Percentiles rank a stretch among this genome's conserved stretches.
phyloP scores from a whole-genome alignment of 306 rosid species.

The Vigna hirtella region DNA sequence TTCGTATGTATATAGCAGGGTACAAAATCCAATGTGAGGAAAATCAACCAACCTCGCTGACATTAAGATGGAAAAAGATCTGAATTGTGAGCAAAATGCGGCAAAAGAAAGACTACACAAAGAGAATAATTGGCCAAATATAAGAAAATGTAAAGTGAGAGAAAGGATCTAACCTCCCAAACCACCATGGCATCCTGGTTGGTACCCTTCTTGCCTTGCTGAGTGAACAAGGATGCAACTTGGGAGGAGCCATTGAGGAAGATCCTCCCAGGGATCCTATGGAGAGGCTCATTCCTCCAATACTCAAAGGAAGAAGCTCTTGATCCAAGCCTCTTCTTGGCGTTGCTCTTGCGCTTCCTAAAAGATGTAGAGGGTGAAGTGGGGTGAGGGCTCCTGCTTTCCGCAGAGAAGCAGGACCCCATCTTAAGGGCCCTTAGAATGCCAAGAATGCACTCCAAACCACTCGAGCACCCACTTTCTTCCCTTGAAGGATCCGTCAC shows the following conservation, averaged over 20 bases:
- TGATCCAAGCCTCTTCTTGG: constrained; percentile 58
- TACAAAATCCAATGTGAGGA: constrained; percentile 20
- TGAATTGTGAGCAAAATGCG: constrained; percentile 32
- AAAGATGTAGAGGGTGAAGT: constrained; percentile 59
- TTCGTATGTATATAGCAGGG: neutral
- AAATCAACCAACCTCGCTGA: constrained; percentile 20
- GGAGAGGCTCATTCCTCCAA: constrained; percentile 77
- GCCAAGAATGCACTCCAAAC: constrained; percentile 87
- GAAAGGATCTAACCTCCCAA: constrained; percentile 85
- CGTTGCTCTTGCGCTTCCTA: constrained; percentile 54
- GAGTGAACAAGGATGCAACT: constrained; percentile 85
- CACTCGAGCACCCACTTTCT: constrained; percentile 61
- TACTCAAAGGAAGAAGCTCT: constrained; percentile 72
- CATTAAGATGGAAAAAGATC: constrained; percentile 33
- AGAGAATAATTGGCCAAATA: neutral
- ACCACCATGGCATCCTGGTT: constrained; percentile 99
- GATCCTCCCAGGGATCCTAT: constrained; percentile 77
- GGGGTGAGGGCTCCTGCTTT: constrained; percentile 92
- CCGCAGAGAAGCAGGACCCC: constrained; percentile 99
- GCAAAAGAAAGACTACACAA: constrained; percentile 8
- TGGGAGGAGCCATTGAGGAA: constrained; percentile 78
- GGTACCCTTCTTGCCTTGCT: constrained; percentile 96
- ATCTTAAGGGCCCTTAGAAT: constrained; percentile 94
- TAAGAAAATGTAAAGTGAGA: constrained; percentile 11
- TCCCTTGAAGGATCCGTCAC: constrained; percentile 81